Base-by-base conservation (phyloP, 805 yeast genomes). In the Sugiyamaella floridensis region DNA sequence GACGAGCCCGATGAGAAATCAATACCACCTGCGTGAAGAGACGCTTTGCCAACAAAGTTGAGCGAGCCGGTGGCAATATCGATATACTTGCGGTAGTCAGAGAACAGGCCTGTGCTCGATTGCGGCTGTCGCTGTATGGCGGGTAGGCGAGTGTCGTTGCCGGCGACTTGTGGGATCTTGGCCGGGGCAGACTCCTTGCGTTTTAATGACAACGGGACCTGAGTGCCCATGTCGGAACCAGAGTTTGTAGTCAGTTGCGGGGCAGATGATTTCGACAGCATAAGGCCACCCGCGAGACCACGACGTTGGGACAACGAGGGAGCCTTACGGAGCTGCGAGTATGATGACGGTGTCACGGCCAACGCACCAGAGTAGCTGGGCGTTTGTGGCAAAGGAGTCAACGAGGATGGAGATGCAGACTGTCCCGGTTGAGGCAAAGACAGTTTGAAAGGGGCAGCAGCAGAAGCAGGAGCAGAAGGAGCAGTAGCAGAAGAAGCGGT, bases 21-120 rank as follows among this genome's bases (percentile, higher is more conserved):
- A 48, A 93, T 84, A 46, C 99, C 99, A 58, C 86, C 81, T 0
- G 97, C 85, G 62, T 90, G 93, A 47, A 93, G 71, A 1, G 96
- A 88, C 3, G 97, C 88, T 66, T 93, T 93, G 14, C 97, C 98
- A 0, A 90, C 85, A 68, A 93, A 93, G 63, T 88, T 90, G 53
- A 93, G 77, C 2, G 90, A 82, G 2, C 99, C 99, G 0, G 95
- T 85, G 64, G 89, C 87, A 60, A 92, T 84, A 68, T 93, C 98
- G 47, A 93, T 80, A 65, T 88, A 92, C 63, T 88, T 85, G 20
- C 95, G 80, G 67, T 86, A 93, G 64, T 84, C 82, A 10, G 90
- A 85, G 71, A 93, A 90, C 49, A 85, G 58, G 7, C 63, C 60
- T 43, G 50, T 49, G 48, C 55, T 18, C 45, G 67, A 55, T 45